Conservation (phyloP, 495 filamentous ascomycete species). For the Podospora australis region DNA sequence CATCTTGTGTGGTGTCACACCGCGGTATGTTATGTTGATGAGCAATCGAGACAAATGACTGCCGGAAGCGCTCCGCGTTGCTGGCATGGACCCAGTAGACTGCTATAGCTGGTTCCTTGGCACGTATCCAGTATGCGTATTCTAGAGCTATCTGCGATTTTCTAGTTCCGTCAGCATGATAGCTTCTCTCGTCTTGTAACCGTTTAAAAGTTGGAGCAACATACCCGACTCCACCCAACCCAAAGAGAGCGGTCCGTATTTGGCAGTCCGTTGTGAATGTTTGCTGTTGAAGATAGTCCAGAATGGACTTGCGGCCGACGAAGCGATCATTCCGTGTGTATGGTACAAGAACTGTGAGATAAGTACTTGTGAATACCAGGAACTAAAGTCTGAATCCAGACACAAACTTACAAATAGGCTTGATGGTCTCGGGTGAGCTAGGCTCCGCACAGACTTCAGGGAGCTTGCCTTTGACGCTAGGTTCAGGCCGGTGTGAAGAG, state of each 20-base stretch:
- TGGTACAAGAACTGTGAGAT: conserved; percentile 16
- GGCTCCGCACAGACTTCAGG: not conserved
- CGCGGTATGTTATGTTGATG: conserved; percentile 21
- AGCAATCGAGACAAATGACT: conserved; percentile 38
- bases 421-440: not conserved
- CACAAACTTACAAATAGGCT: not conserved
- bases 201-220: not conserved
- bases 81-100: conserved; percentile 44
- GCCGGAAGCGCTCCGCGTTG: conserved; percentile 30
- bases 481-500: not conserved
- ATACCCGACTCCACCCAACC: conserved; percentile 48
- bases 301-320: conserved; percentile 21
- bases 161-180: conserved; percentile 17
- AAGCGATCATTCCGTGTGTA: conserved; percentile 23
- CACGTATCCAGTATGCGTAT: conserved; percentile 34
- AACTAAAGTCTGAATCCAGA: not conserved
- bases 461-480: not conserved
- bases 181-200: not conserved
- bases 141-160: conserved; percentile 52
- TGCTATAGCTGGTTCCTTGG: conserved; percentile 25
- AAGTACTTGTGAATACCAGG: not conserved
- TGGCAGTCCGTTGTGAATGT: not conserved
- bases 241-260: conserved; percentile 30
- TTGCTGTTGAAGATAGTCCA: conserved; percentile 15
- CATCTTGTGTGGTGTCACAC: conserved; percentile 23